Conservation (phyloP, 768 basidiomycete genomes). For the Jaapia argillacea region DNA sequence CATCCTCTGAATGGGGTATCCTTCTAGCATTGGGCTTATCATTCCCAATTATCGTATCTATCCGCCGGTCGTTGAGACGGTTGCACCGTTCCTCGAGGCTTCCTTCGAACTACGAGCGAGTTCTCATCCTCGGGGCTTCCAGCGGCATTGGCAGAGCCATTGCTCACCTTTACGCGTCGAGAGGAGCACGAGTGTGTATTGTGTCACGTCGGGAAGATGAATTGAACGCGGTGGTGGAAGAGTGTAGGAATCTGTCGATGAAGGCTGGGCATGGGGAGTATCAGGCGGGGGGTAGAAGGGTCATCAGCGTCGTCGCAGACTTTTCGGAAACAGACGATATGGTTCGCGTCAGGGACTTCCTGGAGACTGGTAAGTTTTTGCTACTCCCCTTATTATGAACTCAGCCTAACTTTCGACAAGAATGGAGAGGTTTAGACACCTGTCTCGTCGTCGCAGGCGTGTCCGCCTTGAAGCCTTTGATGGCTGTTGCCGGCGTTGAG, state of each 20-base stretch:
- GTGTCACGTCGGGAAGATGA: constrained; percentile 54
- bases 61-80: neutral
- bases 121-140: constrained; percentile 76
- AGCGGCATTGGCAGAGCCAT: constrained; percentile 73
- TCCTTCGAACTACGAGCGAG: constrained; percentile 45
- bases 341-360: constrained; percentile 38
- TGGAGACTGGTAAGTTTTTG: constrained; percentile 43
- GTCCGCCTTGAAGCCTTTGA: constrained; percentile 67
- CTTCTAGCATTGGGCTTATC: neutral
- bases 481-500: constrained; percentile 56
- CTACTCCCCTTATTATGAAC: neutral
- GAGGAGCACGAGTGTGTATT: constrained; percentile 70
- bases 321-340: constrained; percentile 59
- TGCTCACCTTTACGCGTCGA: constrained; percentile 56
- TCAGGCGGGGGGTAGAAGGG: constrained; percentile 15
- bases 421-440: constrained; percentile 78
- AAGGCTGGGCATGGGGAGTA: constrained; percentile 8
- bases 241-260: constrained; percentile 34
- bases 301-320: constrained; percentile 51
- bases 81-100: constrained; percentile 26
- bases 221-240: constrained; percentile 47
- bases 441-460: constrained; percentile 77
- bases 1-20: too few relatives aligned
- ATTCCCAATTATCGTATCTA: neutral
- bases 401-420: constrained; percentile 25